Percentiles rank a stretch among this genome's conserved stretches.
These are phyloP conservation scores for Aspergillus taichungensis DNA, from an alignment of 495 filamentous ascomycete species.

Conservation along the genomic window DNA sequence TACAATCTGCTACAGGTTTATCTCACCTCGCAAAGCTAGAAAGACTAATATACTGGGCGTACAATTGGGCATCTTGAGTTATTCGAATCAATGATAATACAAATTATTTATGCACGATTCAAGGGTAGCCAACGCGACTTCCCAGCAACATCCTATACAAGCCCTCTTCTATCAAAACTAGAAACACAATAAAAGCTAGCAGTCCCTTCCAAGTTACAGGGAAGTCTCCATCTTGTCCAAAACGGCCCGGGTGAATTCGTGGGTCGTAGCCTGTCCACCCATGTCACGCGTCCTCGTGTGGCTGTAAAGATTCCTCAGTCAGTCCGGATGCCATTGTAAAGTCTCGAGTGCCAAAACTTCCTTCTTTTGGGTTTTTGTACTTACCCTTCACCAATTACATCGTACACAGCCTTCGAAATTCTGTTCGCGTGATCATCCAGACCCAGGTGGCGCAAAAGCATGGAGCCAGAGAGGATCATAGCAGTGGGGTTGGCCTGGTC, in stretches of 20 bases:
- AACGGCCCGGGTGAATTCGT: slow-evolving; percentile 91
- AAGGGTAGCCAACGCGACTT: neutral
- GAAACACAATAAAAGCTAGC: slow-evolving; percentile 7
- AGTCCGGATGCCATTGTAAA: slow-evolving; percentile 6
- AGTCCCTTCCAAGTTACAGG: slow-evolving; percentile 26
- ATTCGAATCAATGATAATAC: slow-evolving; percentile 27
- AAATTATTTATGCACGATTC: slow-evolving; percentile 16
- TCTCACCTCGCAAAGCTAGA: slow-evolving; percentile 22
- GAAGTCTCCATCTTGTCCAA: slow-evolving; percentile 81
- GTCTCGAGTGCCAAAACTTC: no score
- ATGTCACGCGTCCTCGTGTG: slow-evolving; percentile 85
- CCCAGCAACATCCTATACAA: slow-evolving; percentile 5
- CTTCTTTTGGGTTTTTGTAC: slow-evolving; percentile 34
- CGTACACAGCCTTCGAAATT: slow-evolving; percentile 94
- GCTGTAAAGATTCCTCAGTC: slow-evolving; percentile 32
- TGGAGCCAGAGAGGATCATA: slow-evolving; percentile 85
- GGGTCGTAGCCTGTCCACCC: slow-evolving; percentile 80
- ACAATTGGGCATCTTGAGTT: slow-evolving; percentile 12
- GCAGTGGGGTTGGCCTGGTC: slow-evolving; percentile 98
- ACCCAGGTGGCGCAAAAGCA: slow-evolving; percentile 93
- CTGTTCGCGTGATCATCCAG: slow-evolving; percentile 96
- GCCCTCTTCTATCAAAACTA: slow-evolving; percentile 16
- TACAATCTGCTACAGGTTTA: slow-evolving; percentile 5
- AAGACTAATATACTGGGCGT: slow-evolving; percentile 1
- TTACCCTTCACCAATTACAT: slow-evolving; percentile 90